These are phyloP conservation scores for Fonsecaea nubica DNA, from an alignment of 2,329 filamentous ascomycete species.

Conservation along the genomic window DNA sequence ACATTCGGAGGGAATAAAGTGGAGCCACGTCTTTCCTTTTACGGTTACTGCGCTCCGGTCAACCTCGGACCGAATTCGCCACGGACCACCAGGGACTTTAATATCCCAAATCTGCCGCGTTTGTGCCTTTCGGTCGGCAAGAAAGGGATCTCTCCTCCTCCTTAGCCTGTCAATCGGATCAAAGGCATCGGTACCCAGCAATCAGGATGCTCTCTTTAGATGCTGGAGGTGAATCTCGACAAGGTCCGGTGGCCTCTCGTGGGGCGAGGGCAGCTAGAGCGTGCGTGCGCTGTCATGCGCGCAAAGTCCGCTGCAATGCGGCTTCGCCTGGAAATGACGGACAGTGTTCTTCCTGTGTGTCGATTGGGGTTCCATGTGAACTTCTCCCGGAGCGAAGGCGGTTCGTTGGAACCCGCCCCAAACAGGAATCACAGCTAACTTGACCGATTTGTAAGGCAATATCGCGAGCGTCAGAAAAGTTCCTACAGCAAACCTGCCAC, in stretches of 20 bases:
- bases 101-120: too few relatives aligned
- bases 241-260: background rate
- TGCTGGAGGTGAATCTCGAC: background rate
- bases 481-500: background rate
- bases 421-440: background rate
- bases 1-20: too few relatives aligned
- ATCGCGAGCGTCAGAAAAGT: background rate
- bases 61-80: too few relatives aligned
- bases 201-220: background rate
- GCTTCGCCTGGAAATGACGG: background rate
- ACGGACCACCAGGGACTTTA: too few relatives aligned
- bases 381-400: background rate
- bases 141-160: too few relatives aligned
- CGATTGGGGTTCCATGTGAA: background rate
- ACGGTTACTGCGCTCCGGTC: too few relatives aligned
- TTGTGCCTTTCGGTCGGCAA: too few relatives aligned
- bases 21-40: too few relatives aligned
- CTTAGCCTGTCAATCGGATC: too few relatives aligned
- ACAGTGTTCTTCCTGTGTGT: background rate
- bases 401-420: background rate
- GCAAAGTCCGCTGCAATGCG: conserved; percentile 9
- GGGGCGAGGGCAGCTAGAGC: background rate
- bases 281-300: background rate
- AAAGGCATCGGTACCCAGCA: too few relatives aligned
- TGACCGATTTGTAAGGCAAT: background rate